Percentiles rank a stretch among this genome's conserved stretches.
These are phyloP conservation scores for Brettanomyces custersianus DNA, from an alignment of 805 yeast genomes.

Conservation along the genomic window DNA sequence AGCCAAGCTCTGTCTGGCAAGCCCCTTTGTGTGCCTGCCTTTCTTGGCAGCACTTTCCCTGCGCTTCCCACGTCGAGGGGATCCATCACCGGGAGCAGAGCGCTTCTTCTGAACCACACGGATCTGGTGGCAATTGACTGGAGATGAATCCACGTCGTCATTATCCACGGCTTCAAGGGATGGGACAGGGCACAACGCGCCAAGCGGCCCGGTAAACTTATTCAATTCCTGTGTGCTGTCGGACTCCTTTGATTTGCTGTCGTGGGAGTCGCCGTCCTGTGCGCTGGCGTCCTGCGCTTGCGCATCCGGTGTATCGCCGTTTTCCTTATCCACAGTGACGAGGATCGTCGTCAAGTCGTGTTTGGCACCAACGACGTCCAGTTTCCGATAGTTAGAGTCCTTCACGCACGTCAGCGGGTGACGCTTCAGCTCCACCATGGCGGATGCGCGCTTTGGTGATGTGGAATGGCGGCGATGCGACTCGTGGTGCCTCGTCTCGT, in stretches of 20 bases:
- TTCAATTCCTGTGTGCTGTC: neutral
- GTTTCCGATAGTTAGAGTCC: constrained; percentile 9
- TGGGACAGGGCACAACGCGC: neutral
- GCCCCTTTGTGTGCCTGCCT: neutral
- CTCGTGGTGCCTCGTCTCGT: constrained; percentile 17
- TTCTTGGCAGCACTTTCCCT: neutral
- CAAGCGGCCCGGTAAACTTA: neutral
- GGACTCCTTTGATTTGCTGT: neutral
- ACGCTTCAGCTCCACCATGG: constrained; percentile 10
- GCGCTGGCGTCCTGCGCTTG: too few relatives aligned
- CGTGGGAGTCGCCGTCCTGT: neutral
- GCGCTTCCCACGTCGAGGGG: neutral
- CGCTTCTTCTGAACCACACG: constrained; percentile 1
- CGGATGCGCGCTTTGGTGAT: constrained; percentile 14
- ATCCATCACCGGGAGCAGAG: neutral
- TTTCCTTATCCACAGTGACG: constrained; percentile 11
- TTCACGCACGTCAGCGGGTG: constrained; percentile 20
- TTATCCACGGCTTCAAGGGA: neutral
- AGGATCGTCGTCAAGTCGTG: constrained; percentile 17
- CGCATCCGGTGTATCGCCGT: constrained; percentile 2
- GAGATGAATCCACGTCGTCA: constrained; percentile 3
- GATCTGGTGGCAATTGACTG: constrained; percentile 4
- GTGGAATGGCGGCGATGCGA: constrained; percentile 13
- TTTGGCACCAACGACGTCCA: constrained; percentile 15
- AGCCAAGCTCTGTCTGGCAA: neutral